Conservation (phyloP, 805 yeast species). For the Metschnikowia hibisci region DNA sequence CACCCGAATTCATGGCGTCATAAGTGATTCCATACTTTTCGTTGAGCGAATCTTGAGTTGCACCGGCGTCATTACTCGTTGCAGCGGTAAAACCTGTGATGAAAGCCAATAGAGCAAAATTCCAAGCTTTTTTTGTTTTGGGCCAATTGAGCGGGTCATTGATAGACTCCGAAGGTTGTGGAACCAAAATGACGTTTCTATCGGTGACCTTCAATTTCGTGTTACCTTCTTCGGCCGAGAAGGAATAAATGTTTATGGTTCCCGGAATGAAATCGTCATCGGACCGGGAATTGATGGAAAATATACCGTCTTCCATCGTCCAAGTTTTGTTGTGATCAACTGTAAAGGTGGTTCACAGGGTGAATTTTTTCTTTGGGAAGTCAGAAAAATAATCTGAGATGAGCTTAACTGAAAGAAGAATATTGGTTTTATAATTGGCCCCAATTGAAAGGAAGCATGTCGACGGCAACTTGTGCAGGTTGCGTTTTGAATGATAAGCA, state of each 20-base stretch:
- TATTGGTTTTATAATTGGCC: background rate
- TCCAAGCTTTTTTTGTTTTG: constrained; percentile 30
- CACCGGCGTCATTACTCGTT: constrained; percentile 70
- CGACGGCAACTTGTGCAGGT: background rate
- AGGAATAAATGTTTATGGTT: constrained; percentile 16
- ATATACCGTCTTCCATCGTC: constrained; percentile 7
- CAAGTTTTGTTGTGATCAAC: background rate
- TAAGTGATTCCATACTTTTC: constrained; percentile 61
- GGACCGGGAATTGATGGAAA: constrained; percentile 13
- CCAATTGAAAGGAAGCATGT: background rate
- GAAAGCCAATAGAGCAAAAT: constrained; percentile 43
- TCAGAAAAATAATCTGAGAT: background rate
- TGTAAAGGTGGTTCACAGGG: background rate
- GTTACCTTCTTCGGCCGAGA: constrained; percentile 13
- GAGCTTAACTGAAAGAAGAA: background rate
- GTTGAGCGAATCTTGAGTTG: constrained; percentile 64
- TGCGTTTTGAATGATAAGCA: background rate
- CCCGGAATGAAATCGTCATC: constrained; percentile 19
- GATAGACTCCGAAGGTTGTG: constrained; percentile 48
- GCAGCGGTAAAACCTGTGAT: constrained; percentile 69
- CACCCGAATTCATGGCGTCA: constrained; percentile 72
- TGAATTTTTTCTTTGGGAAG: background rate
- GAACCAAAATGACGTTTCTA: constrained; percentile 36
- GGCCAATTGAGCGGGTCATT: constrained; percentile 50
- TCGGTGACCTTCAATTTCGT: constrained; percentile 17